Percentiles rank a stretch among this genome's conserved stretches.
These are phyloP conservation scores for Zygoascus hellenicus DNA, from an alignment of 1,139 yeast genomes.

Conservation along the genomic window DNA sequence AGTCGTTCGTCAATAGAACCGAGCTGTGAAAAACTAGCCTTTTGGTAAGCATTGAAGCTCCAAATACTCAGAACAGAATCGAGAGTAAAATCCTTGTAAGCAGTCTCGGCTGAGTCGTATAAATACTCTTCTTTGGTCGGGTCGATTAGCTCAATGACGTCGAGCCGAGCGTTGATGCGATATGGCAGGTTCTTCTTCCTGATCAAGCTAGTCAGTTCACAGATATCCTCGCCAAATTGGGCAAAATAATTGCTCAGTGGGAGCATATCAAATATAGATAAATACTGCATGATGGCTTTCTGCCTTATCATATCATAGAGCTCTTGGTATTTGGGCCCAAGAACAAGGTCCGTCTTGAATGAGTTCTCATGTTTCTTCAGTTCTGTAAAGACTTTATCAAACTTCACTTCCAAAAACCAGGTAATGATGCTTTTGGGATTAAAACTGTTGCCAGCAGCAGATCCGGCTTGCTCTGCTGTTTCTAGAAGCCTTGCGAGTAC, in stretches of 20 bases:
- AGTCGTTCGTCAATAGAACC: not conserved
- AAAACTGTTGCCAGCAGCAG: not conserved
- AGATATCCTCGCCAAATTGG: slow-evolving; percentile 4
- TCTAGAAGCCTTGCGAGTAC: slow-evolving; percentile 63
- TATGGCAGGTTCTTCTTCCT: slow-evolving; percentile 4
- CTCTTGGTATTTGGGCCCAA: slow-evolving; percentile 14
- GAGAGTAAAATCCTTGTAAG: not conserved
- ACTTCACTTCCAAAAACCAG: slow-evolving; percentile 8
- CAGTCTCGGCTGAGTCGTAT: not conserved
- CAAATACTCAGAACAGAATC: not conserved
- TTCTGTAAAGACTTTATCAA: slow-evolving; percentile 16
- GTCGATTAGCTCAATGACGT: not conserved
- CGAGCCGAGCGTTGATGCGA: slow-evolving; percentile 6
- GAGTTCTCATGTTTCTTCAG: slow-evolving; percentile 17
- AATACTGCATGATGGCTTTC: slow-evolving; percentile 23
- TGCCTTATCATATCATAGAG: slow-evolving; percentile 16
- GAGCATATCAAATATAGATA: slow-evolving; percentile 20
- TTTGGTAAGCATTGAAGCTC: not conserved
- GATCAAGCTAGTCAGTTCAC: slow-evolving; percentile 4
- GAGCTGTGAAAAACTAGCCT: not conserved
- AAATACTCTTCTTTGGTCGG: not conserved
- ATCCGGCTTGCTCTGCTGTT: slow-evolving; percentile 14
- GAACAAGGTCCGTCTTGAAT: slow-evolving; percentile 17
- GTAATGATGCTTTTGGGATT: not conserved
- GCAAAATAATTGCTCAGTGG: slow-evolving; percentile 11